A percentile compares a stretch with the other conserved stretches of the same genome.
These are phyloP conservation scores for Alternaria incomplexa DNA, from an alignment of 2,329 filamentous ascomycete genomes.

Conservation along the genomic window DNA sequence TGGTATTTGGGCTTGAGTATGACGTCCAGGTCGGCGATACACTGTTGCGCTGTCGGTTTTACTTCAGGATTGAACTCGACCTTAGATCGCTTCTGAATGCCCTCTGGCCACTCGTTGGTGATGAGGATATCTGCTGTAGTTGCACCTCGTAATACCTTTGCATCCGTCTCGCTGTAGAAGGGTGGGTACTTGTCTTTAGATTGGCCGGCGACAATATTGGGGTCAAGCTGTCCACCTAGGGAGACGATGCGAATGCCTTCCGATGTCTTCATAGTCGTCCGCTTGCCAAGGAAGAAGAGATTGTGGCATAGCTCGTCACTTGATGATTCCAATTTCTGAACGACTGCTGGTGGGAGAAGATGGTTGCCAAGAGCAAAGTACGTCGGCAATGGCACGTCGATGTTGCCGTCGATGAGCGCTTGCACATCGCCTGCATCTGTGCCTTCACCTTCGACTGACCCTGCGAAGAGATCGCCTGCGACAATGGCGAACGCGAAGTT, in stretches of 20 bases:
- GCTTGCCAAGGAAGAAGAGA: conserved; percentile 83
- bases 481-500: conserved; percentile 85
- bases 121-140: conserved; percentile 85
- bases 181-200: conserved; percentile 78
- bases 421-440: conserved; percentile 65
- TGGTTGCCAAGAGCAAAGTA: conserved; percentile 86
- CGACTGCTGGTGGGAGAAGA: conserved; percentile 72
- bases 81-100: conserved; percentile 72
- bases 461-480: conserved; percentile 80
- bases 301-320: conserved; percentile 82
- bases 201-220: conserved; percentile 64
- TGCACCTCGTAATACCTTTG: conserved; percentile 74
- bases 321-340: conserved; percentile 74
- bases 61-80: conserved; percentile 63
- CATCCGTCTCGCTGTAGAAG: conserved; percentile 78
- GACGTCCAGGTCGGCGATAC: conserved; percentile 78
- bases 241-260: conserved; percentile 89
- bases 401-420: conserved; percentile 73
- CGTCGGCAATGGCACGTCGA: conserved; percentile 78
- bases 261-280: conserved; percentile 84
- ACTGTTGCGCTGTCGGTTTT: conserved; percentile 63
- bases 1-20: conserved; percentile 91
- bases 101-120: conserved; percentile 83
- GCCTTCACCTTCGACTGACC: conserved; percentile 50
- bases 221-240: conserved; percentile 75